These are phyloP conservation scores for Gonapodya sp. DNA, from an alignment of 192 early-diverging fungal species.

Conservation along the genomic window DNA sequence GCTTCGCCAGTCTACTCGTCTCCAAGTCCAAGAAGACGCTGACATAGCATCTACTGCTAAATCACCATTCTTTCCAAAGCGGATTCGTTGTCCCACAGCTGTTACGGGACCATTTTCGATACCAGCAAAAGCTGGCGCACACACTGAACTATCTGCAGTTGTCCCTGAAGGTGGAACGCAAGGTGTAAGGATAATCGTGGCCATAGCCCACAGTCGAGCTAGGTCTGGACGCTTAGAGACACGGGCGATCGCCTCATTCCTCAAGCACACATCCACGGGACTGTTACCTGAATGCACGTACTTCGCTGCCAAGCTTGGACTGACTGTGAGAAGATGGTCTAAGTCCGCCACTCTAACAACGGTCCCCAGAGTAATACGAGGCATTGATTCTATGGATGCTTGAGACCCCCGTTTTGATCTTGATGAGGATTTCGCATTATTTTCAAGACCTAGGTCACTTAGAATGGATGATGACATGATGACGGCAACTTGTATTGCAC, in stretches of 20 bases:
- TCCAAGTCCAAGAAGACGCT: neutral
- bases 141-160: neutral
- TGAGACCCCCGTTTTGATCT: neutral
- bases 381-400: neutral
- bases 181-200: neutral
- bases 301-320: neutral
- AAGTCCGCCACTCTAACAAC: neutral
- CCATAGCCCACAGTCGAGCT: neutral
- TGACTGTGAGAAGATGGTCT: neutral
- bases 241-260: neutral
- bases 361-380: neutral
- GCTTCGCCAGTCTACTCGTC: neutral
- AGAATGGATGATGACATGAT: neutral
- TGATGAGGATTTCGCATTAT: too few relatives aligned
- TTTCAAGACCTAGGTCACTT: too few relatives aligned
- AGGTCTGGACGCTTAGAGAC: neutral
- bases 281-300: neutral
- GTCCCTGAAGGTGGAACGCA: neutral
- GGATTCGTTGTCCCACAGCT: neutral
- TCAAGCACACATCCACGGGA: neutral
- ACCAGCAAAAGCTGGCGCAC: too few relatives aligned
- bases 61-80: neutral
- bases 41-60: neutral
- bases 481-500: neutral
- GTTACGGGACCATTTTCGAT: neutral